Base-by-base conservation (phyloP, 2,329 filamentous ascomycete genomes). In the Alternaria viburni region DNA sequence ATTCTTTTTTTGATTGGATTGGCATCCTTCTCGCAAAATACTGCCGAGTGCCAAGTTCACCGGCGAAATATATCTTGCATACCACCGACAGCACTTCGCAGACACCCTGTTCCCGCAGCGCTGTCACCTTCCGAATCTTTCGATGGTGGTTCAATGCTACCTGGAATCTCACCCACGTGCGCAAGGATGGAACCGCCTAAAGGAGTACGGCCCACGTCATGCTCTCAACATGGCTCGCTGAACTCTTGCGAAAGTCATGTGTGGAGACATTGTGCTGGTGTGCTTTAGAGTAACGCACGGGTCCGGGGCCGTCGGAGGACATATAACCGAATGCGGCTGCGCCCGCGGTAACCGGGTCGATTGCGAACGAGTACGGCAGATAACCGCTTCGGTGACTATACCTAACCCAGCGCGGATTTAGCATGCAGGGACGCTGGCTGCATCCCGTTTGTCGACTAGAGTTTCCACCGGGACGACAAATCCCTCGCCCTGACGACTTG, bases 101-200 rank as follows among this genome's bases (percentile, higher is more conserved):
- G n/a, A 19, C 6, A 47, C 57, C 50, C 41, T 54, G 57, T 45
- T 26, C 13, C 26, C 36, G 19, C 19, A 19, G 41, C 52, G 41
- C 50, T 57, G 54, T 61, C 26, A 61, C 59, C 51, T 51, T 30
- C 52, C 51, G 46, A 43, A 45, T 28, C 46, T 41, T 30, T 60
- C 30, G 30, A 51, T 13, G 19, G 26, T 23, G 17, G 47, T 19
- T 28, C 7, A 6, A 23, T 15, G 13, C 17, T 23, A 41, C 36
- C 36, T 10, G 36, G 49, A 30, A 26, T 23, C 28, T 13, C 5
- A 19, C 49, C 28, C 32, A 32, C 28, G 49, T 15, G 28, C 49
- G 15, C 36, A 51, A 13, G 6, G 9, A 19, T 5, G 28, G 32
- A 32, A 11, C 28, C 9, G 30, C 32, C 25, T 12, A 51, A 51